Base-by-base conservation (phyloP, 2,329 filamentous ascomycete species). In the Parastagonospora nodorum region DNA sequence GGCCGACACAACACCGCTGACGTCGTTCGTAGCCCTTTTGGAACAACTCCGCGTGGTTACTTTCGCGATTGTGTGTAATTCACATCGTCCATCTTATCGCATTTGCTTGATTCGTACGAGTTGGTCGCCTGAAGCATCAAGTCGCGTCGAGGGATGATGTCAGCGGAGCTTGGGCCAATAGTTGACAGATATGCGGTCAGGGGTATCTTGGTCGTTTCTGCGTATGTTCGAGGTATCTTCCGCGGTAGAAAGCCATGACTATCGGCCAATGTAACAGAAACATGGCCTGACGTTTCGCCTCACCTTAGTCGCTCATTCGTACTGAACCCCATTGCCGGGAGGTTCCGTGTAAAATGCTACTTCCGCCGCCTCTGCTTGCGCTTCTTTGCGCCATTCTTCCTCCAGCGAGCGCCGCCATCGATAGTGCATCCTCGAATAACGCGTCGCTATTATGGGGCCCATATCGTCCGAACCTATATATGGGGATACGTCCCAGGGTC, bases 401-500 rank as follows among this genome's bases (percentile, higher is more conserved):
- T 15, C 50, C 55, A 33, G 42, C 45, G 24, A 48, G 49, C 12
- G 43, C 41, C 44, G 55, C 57, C 38, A 11, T 16, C 4, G 51
- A 61, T n/a, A 49, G 37, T 15, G 30, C 61, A 14, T 45, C 50
- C 19, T 42, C 58, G 30, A 60, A 61, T 58, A 96, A 97, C 74
- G 82, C 95, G 65, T 92, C 88, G 66, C 80, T 97, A 58, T 80
- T 97, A 80, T 99, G 94, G 94, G 94, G 94, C 0, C 90, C 94
- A 2, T 99, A 97, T 77, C 86, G 91, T 61, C 88, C 93, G 1
- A 96, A 96, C 69, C 75, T 97, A 31, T 97, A 97, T 75, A 95
- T 97, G 77, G 93, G 93, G 1, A 84, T 96, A 39, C 85, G 90
- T 12, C 90, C 92, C 35, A 83, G 91, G 48, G 79, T 92, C 39